phyloP scores from a whole-genome alignment of 306 rosid species.

The Oxytropis ochrocephala region DNA sequence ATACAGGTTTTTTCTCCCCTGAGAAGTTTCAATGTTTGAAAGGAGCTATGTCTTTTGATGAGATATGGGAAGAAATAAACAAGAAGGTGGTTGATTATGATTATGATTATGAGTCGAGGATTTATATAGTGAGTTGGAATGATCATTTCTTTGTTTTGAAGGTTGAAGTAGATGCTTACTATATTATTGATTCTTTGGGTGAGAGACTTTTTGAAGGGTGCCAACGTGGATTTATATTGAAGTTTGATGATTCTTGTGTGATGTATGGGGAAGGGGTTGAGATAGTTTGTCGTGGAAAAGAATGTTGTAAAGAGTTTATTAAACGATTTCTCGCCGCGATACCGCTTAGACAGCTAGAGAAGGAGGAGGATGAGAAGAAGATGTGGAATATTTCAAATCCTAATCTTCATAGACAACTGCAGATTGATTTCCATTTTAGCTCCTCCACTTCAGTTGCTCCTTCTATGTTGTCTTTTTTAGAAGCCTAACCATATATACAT shows the following conservation, averaged over 20 bases:
- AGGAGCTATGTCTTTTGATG: constrained; percentile 67
- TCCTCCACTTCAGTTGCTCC: constrained; percentile 20
- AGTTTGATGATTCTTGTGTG: constrained; percentile 54
- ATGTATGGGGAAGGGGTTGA: constrained; percentile 25
- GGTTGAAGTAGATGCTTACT: constrained; percentile 53
- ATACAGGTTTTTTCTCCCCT: constrained; percentile 68
- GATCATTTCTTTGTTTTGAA: constrained; percentile 81
- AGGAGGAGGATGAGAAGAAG: constrained; percentile 52
- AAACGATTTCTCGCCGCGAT: constrained; percentile 64
- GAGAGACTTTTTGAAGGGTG: constrained; percentile 73
- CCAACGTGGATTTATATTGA: constrained; percentile 45
- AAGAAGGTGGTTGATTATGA: constrained; percentile 6
- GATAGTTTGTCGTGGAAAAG: constrained; percentile 52
- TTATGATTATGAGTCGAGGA: constrained; percentile 13
- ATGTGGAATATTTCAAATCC: constrained; percentile 21
- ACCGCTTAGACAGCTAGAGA: constrained; percentile 44
- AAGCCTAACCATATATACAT: neutral
- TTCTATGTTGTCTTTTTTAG: constrained; percentile 15
- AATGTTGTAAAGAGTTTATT: constrained; percentile 74
- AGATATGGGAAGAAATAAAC: constrained; percentile 56
- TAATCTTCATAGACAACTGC: constrained; percentile 45
- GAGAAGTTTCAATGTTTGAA: constrained; percentile 62
- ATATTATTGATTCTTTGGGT: constrained; percentile 65
- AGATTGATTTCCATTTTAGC: constrained; percentile 69
- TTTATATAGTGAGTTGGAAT: constrained; percentile 87